Evolutionary conservation across 177 flowering plant species (phyloP).

Genomic region (Vitis hybrid): DNA sequence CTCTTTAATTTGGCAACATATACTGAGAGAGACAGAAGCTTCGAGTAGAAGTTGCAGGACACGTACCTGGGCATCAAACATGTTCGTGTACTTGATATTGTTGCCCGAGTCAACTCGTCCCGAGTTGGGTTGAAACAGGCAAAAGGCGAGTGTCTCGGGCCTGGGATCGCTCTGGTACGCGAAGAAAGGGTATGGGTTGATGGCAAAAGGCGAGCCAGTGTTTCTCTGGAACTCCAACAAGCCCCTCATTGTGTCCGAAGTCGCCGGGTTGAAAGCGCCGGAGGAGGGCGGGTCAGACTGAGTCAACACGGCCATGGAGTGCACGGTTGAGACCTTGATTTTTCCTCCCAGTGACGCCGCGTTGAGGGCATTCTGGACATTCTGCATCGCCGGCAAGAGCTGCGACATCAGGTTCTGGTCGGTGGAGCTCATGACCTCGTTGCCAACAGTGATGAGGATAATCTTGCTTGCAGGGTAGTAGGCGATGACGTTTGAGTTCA

Average conservation of each 20-base stretch:
- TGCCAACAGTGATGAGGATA: conserved; percentile 57
- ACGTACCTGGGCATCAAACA: conserved; percentile 74
- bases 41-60: not conserved
- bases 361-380: conserved; percentile 43
- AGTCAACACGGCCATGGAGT: conserved; percentile 51
- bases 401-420: conserved; percentile 40
- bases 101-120: conserved; percentile 56
- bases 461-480: conserved; percentile 56
- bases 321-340: conserved; percentile 61
- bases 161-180: conserved; percentile 65
- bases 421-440: conserved; percentile 48
- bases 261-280: conserved; percentile 33
- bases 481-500: conserved; percentile 45
- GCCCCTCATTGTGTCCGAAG: conserved; percentile 29
- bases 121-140: conserved; percentile 57
- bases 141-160: conserved; percentile 54
- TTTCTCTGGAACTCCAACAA: conserved; percentile 48
- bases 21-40: no score
- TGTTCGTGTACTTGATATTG: conserved; percentile 58
- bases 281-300: conserved; percentile 67
- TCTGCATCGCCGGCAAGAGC: conserved; percentile 59
- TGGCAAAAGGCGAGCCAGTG: conserved; percentile 49
- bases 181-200: conserved; percentile 73
- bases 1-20: no score
- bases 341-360: conserved; percentile 41